Evolutionary conservation across 805 yeast species (phyloP), one percentile per base, ranked within the genome.

Genomic region (Candida piceae): DNA sequence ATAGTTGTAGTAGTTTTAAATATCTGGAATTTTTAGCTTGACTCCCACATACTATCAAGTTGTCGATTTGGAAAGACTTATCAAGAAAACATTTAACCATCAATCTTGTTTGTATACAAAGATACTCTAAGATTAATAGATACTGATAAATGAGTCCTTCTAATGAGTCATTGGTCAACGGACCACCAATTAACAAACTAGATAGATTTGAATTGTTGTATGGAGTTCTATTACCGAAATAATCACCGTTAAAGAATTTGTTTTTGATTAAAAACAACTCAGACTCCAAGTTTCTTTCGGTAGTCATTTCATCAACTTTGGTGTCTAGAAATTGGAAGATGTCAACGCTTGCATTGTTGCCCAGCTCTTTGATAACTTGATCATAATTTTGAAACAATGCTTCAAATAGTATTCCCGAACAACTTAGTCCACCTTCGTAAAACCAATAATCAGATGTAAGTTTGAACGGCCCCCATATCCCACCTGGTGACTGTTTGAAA

Each of bases 401-500:
- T 40, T 73, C 76, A 19, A 72, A 60, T 6, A 77, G 55, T 35
- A 67, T 62, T 4, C 84, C 84, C 0, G 82, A 69, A 11, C 79
- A 74, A 4, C 81, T 72, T 39, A 71, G 73, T 0, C 84, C 84
- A 34, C 72, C 75, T 42, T 76, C 75, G 33, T 68, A 76, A 2
- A 75, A 61, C 16, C 48, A 44, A 16, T 49, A 39, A 4, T 42
- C 57, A 1, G 52, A 48, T 2, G 66, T 52, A 26, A 65, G 59
- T 2, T 58, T 45, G 46, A 70, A 77, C 0, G 83, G 84, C 0
- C 84, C 83, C 84, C 84, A 78, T 4, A 76, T 56, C 0, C 82
- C 82, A 0, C 64, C 27, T 3, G 53, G 52, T 7, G 46, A 31
- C 9, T 26, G 31, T 3, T 20, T 35, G 7, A 23, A 17, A 0